Evolutionary conservation across 768 basidiomycete species (phyloP), one percentile per base, ranked within the genome.

Genomic region (Neoboletus brunneissimus): DNA sequence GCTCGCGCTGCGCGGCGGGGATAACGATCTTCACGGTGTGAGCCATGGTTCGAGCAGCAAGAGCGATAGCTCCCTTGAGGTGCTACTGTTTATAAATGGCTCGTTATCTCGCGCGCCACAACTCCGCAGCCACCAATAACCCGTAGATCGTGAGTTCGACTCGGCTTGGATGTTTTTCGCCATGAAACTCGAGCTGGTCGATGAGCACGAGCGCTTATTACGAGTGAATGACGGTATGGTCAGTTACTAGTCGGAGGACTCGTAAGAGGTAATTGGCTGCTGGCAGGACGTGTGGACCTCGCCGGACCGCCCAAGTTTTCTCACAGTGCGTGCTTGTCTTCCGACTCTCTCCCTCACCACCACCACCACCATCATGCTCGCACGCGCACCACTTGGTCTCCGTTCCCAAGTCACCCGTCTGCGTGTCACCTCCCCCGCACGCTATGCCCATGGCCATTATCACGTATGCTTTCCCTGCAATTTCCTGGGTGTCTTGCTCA

Each of bases 361-460:
- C 42, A 44, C 48, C 47, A 53, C 32, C 53, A 59, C 37, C 63
- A 67, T 18, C 46, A 82, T 80, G 77, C 68, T 80, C 53, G 66
- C 77, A 38, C 73, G 78, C 55, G 73, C 77, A 64, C 79, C 80
- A 54, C 69, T 71, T 54, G 63, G 60, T 25, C 56, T 75, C 51
- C 78, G 79, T 59, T 76, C 79, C 37, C 75, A 76, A 60, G 58
- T 71, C 34, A 48, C 64, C 42, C 75, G 73, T 48, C 53, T 63
- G 34, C 71, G 60, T 22, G 49, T 60, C 35, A 27, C 54, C 16
- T 38, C 63, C 2, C 66, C 74, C 15, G 73, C 73, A 43, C 81
- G 79, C 54, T 77, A 79, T 51, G 79, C 69, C 10, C 74, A 85
- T 51, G 69, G 69, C 41, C 66, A 68, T 53, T 84, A 85, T 63